Percentiles rank a stretch among this genome's conserved stretches.
These are phyloP conservation scores for Solanum chilense DNA, from an alignment of 257 asterid genomes.

Conservation along the genomic window DNA sequence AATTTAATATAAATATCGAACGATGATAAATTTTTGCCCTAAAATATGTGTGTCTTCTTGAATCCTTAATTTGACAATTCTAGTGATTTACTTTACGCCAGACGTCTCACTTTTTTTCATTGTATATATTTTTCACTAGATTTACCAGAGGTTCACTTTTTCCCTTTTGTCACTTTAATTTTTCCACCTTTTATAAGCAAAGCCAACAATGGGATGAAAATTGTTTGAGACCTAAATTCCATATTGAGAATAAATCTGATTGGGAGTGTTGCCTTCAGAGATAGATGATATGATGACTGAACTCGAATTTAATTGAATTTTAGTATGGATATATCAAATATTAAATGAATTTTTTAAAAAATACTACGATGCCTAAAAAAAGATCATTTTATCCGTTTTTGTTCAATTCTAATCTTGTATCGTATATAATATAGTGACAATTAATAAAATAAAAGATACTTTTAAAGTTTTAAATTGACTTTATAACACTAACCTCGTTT, in stretches of 20 bases:
- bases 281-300: neutral
- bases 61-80: neutral
- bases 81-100: neutral
- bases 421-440: neutral
- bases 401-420: neutral
- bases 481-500: neutral
- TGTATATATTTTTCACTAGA: neutral
- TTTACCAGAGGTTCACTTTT: neutral
- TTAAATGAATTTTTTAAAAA: too few species aligned
- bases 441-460: too few species aligned
- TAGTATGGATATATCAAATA: neutral
- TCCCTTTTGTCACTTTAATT: neutral
- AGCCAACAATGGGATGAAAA: neutral
- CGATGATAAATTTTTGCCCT: neutral
- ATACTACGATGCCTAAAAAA: neutral
- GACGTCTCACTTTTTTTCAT: neutral
- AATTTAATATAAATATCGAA: neutral
- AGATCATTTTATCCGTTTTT: rapidly evolving
- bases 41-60: neutral
- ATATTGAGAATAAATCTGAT: neutral
- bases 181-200: neutral
- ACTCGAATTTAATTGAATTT: too few species aligned
- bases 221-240: neutral
- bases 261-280: neutral
- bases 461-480: neutral